These are phyloP conservation scores for Eutrema heterophyllum DNA, from an alignment of 345 rosid genomes.

Conservation along the genomic window DNA sequence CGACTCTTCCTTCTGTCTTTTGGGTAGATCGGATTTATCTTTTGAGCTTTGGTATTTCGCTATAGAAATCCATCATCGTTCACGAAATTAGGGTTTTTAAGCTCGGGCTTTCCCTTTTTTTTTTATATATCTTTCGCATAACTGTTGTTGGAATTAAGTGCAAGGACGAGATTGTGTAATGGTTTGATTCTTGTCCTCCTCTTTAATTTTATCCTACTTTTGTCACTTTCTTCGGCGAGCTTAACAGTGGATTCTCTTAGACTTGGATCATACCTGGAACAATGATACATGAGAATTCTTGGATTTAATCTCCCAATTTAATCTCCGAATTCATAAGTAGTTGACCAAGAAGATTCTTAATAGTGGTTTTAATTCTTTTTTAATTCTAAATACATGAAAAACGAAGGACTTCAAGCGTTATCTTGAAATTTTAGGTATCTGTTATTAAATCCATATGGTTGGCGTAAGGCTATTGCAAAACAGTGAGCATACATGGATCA, in stretches of 20 bases:
- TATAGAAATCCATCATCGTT: background rate
- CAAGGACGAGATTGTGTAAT: slow-evolving; percentile 86
- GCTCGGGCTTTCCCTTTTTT: background rate
- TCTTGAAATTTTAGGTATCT: too few relatives aligned
- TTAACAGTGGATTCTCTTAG: background rate
- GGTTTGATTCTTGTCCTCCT: slow-evolving; percentile 37
- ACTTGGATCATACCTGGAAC: background rate
- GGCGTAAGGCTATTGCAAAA: too few relatives aligned
- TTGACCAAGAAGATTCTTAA: too few relatives aligned
- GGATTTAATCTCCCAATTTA: background rate
- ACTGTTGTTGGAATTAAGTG: slow-evolving; percentile 97
- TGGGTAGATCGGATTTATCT: background rate
- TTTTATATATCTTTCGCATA: slow-evolving; percentile 35
- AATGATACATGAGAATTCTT: background rate
- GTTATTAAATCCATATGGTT: too few relatives aligned
- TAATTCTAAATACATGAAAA: too few relatives aligned
- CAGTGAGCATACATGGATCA: too few relatives aligned
- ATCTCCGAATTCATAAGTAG: too few relatives aligned
- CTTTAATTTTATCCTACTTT: background rate
- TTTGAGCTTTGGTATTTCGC: background rate
- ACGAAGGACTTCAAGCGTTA: too few relatives aligned
- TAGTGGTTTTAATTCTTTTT: too few relatives aligned
- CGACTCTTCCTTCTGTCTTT: background rate
- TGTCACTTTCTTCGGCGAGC: background rate
- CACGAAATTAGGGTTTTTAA: slow-evolving; percentile 15